phyloP scores from a whole-genome alignment of 345 rosid genomes.

The Moricandia arvensis region DNA sequence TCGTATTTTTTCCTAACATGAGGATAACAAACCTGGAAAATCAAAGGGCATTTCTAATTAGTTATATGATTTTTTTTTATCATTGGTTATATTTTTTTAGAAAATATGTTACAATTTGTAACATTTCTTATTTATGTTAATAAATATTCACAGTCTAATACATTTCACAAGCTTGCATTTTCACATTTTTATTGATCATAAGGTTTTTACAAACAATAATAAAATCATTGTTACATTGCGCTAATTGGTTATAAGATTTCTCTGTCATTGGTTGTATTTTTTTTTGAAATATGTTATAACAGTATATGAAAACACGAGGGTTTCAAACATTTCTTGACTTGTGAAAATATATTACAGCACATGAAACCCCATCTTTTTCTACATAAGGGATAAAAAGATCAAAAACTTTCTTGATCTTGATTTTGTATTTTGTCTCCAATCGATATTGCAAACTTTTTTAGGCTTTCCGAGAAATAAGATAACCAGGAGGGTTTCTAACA shows the following conservation, averaged over 20 bases:
- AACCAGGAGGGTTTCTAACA: constrained; percentile 35
- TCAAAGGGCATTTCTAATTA: too few species aligned
- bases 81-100: too few species aligned
- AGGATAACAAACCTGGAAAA: too few species aligned
- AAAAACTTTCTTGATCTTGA: neutral
- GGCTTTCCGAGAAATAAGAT: constrained; percentile 15
- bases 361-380: neutral
- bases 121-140: too few species aligned
- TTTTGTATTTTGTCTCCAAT: neutral
- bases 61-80: too few species aligned
- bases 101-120: too few species aligned
- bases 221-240: neutral
- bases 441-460: neutral
- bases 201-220: neutral
- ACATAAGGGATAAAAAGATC: neutral
- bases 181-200: neutral
- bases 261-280: constrained; percentile 2
- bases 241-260: neutral
- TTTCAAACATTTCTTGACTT: too few species aligned
- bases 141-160: too few species aligned
- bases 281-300: constrained; percentile 16
- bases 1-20: too few species aligned
- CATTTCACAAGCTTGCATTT: too few species aligned
- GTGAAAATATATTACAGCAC: constrained; percentile 3
- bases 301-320: neutral